Conservation (phyloP, 306 rosid species). For the Cicer chorassanicum region DNA sequence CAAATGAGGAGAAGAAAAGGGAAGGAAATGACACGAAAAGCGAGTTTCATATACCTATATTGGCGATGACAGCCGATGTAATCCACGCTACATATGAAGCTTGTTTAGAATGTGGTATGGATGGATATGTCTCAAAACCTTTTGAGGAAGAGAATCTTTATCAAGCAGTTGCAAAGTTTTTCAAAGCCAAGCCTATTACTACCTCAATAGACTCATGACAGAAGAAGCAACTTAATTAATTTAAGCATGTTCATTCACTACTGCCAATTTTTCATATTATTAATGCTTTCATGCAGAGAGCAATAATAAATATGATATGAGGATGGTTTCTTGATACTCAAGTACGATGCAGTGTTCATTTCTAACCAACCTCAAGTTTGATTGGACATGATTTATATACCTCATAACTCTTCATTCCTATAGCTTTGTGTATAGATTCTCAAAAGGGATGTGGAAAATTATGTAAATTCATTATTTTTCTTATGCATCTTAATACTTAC, state of each 20-base stretch:
- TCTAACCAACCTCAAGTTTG: slow-evolving; percentile 54
- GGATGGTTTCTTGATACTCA: slow-evolving; percentile 31
- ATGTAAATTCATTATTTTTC: slow-evolving; percentile 71
- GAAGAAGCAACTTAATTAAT: background rate
- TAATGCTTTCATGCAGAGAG: slow-evolving; percentile 18
- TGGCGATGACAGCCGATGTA: slow-evolving; percentile 99
- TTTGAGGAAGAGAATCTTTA: slow-evolving; percentile 96
- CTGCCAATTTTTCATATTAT: too few species aligned
- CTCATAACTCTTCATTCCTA: slow-evolving; percentile 50
- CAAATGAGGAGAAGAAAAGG: slow-evolving; percentile 56
- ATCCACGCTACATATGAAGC: slow-evolving; percentile 88
- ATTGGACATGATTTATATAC: slow-evolving; percentile 56
- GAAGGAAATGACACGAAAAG: slow-evolving; percentile 49
- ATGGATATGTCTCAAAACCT: slow-evolving; percentile 94
- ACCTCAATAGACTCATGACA: slow-evolving; percentile 44
- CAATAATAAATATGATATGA: slow-evolving; percentile 3
- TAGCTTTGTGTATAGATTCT: slow-evolving; percentile 58
- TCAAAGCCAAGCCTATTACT: slow-evolving; percentile 55
- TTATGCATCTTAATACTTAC: slow-evolving; percentile 50
- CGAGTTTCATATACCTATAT: slow-evolving; percentile 77
- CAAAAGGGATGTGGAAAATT: slow-evolving; percentile 49
- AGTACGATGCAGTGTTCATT: slow-evolving; percentile 41
- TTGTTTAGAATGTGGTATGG: slow-evolving; percentile 91
- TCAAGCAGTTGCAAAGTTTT: slow-evolving; percentile 82
- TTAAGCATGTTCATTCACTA: background rate